Evolutionary conservation across 2,329 filamentous ascomycete species (phyloP), one percentile per base, ranked within the genome.

Genomic region (Aureobasidium vineae): DNA sequence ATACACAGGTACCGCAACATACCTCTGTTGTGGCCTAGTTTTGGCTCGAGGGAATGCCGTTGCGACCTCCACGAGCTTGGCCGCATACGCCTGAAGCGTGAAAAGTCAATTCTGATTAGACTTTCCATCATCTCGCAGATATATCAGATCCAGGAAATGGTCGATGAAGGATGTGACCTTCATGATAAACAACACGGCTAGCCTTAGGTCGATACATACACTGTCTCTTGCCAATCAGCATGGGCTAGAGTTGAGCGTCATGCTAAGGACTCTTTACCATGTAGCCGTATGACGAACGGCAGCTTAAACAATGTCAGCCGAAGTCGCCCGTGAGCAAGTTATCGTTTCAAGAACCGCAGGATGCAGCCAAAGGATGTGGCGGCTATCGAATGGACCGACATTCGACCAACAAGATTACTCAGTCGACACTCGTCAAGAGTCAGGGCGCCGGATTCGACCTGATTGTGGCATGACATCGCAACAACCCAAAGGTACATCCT

Each of bases 81-180:
- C 56, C 47, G 40, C 28, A 47, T 23, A 33, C 47, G 26, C 26
- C 26, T 49, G n/a, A 16, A 47, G 19, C 56, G 21, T 47, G 28
- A 61, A 59, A 59, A 59, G 40, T 59, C 54, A 45, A 59, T 59
- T 33, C 21, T 45, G 21, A 21, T 59, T 59, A 59, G 26, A 59
- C 38, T 59, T 59, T 45, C 0, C 1, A 3, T 19, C 40, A 6
- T 11, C n/a, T 31, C 13, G 16, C 15, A 19, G 23, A 26, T 47
- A 6, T 16, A 23, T 47, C 43, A 47, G 43, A 52, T 49, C 38
- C 38, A 49, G 57, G 13, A 61, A 47, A 61, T 49, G 28, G 41
- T 49, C 41, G 33, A 56, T 28, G 53, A 15, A 33, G 19, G 26
- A 31, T 8, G 5, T 11, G 11, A 49, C 15, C 16, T 49, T 3